Base-by-base conservation (phyloP, 176 grass and related monocot genomes). In the Aechmea fasciata region DNA sequence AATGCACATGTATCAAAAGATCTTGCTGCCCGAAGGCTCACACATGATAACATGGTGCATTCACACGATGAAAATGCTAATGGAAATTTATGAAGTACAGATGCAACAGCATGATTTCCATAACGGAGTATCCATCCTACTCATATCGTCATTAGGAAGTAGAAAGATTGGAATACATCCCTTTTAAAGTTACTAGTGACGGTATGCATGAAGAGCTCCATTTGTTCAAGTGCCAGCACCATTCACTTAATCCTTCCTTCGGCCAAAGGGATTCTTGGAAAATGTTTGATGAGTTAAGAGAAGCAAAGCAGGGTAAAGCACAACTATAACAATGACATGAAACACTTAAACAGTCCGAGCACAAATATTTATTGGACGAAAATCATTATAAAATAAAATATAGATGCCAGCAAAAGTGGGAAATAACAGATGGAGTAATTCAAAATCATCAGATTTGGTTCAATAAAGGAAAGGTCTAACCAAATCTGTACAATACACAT, bases 211-310 rank as follows among this genome's bases (percentile, higher is more conserved):
- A 71, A 83, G 72, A 70, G 82, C 23, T 73, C 84, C 87, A 71
- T 84, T 99, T 11, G 78, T 23, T 68, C 53, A 25, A n/a, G 69
- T 50, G 15, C 65, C 67, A 78, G 76, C 53, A 12, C 80, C 85
- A 71, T 77, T 75, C 11, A 59, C 59, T 63, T 66, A 79, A 73
- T 99, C 95, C 79, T 99, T 99, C 78, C 95, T 87, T 71, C 95
- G 85, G 25, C 95, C 95, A 86, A 82, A 94, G 69, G 90, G 90
- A 70, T 90, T 99, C 76, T 90, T 93, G 1, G 95, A 99, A 80
- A 90, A 99, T 17, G 75, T 93, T 79, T 63, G 17, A 71, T n/a
- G 70, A 41, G 72, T 99, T 73, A 94, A 93, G 95, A 71, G 79
- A 75, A 68, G 10, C 15, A 61, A 18, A 61, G 55, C 7, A 2